Evolutionary conservation across 1,139 yeast species (phyloP), one percentile per base, ranked within the genome.

Genomic region (Blastobotrys ciferrii): DNA sequence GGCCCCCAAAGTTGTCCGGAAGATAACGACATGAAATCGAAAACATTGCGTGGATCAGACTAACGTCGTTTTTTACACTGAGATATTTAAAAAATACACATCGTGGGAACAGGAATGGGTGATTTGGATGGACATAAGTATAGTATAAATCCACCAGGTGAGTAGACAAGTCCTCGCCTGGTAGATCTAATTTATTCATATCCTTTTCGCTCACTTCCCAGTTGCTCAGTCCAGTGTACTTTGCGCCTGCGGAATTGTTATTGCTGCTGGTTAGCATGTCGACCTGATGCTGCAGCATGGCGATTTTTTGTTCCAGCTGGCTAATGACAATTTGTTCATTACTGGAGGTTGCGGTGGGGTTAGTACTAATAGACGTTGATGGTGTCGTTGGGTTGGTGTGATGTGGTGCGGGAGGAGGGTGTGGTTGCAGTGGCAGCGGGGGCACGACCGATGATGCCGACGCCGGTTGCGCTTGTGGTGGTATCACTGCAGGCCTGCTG

Each of bases 31-130:
- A 68, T 15, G 74, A 67, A 11, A 68, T 68, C 3, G 79, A 68
- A 53, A 77, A 72, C 60, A 80, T 71, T 2, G 78, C 72, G 55
- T 75, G 79, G 18, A 77, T 54, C 7, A 77, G 59, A 0, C 80
- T 68, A 1, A 71, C 67, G 41, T 75, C 76, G 11, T 61, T 56
- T 47, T 62, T 61, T 9, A 73, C 54, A 11, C 71, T 62, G 14
- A 76, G 52, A 36, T 66, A 64, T 30, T 62, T 58, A 13, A 76
- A 52, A 32, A 78, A 65, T 3, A 66, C 55, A 2, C 61, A 54
- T 50, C 72, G 73, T 17, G 77, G 69, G 1, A 80, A 77, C 7
- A 80, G 60, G 13, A 77, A 59, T 42, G 76, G 72, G 48, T 75
- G 72, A 37, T 70, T 66, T 5, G 77, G 73, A 47, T 79, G 80